Conservation (phyloP, 345 rosid genomes). For the Populus alba region DNA sequence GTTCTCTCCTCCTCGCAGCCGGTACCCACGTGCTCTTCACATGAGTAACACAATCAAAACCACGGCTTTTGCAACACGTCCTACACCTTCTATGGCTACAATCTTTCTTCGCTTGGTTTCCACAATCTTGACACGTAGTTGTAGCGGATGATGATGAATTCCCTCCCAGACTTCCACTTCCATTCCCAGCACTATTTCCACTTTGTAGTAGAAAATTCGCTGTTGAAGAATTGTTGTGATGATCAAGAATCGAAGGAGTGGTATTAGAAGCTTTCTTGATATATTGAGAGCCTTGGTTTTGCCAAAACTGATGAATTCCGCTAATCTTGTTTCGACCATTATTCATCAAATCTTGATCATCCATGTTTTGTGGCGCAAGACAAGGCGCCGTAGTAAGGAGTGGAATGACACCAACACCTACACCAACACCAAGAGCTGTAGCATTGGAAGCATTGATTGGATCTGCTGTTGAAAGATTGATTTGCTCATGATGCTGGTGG, state of each 20-base stretch:
- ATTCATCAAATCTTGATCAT: conserved; percentile 43
- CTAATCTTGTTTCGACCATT: conserved; percentile 38
- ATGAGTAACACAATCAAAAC: conserved; percentile 86
- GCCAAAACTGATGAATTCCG: conserved; percentile 73
- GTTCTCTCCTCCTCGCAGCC: conserved; percentile 82
- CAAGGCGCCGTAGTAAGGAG: conserved; percentile 63
- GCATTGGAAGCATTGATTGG: conserved; percentile 41
- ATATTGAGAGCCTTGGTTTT: conserved; percentile 39
- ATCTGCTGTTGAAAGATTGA: conserved; percentile 31
- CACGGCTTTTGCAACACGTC: conserved; percentile 93
- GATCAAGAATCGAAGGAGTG: conserved; percentile 26
- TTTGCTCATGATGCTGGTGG: conserved; percentile 48
- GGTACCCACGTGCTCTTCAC: conserved; percentile 99
- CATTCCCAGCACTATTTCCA: conserved; percentile 33
- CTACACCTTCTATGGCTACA: conserved; percentile 81
- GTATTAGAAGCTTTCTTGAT: conserved; percentile 33
- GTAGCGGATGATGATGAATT: conserved; percentile 45
- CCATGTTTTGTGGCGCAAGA: conserved; percentile 47
- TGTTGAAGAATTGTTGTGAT: conserved; percentile 29
- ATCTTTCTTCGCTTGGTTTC: conserved; percentile 97
- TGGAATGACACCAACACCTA: conserved; percentile 72
- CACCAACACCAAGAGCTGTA: conserved; percentile 75
- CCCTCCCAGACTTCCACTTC: not conserved
- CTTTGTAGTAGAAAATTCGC: conserved; percentile 27
- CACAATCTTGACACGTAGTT: conserved; percentile 96